A percentile compares a stretch with the other conserved stretches of the same genome.
phyloP scores from a whole-genome alignment of 1,284 basidiomycete species.

The Boletus hoseneyae region DNA sequence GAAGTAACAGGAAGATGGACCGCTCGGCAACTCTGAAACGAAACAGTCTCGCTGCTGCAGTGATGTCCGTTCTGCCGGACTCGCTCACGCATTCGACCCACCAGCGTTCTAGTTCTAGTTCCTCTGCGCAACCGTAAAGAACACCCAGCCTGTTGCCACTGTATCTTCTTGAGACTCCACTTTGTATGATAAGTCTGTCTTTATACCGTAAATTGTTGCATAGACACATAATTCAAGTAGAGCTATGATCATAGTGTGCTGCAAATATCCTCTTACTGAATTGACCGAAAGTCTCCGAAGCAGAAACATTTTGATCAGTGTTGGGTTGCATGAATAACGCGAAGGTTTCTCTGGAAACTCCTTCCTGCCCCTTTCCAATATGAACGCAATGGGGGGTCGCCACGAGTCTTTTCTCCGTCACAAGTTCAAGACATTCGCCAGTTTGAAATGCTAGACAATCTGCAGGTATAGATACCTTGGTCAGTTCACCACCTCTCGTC shows the following conservation, averaged over 20 bases:
- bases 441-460: constrained; percentile 90
- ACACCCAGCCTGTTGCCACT: neutral
- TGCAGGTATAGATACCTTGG: constrained; percentile 79
- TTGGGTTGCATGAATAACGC: constrained; percentile 94
- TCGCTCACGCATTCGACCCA: constrained; percentile 44
- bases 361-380: constrained; percentile 51
- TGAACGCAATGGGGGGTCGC: constrained; percentile 92
- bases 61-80: constrained; percentile 59
- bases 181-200: constrained; percentile 4
- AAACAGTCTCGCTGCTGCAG: constrained; percentile 57
- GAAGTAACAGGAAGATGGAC: constrained; percentile 32
- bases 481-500: constrained; percentile 69
- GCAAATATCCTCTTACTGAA: constrained; percentile 84
- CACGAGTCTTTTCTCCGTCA: constrained; percentile 70
- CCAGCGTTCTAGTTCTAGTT: constrained; percentile 36
- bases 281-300: constrained; percentile 75
- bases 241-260: constrained; percentile 62
- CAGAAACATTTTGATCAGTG: constrained; percentile 69
- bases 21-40: constrained; percentile 44
- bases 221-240: constrained; percentile 20
- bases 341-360: constrained; percentile 79
- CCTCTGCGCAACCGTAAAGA: constrained; percentile 20
- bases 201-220: constrained; percentile 11
- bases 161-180: neutral
- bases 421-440: constrained; percentile 86